Conservation (phyloP, 345 rosid genomes). For the Salix udensis region DNA sequence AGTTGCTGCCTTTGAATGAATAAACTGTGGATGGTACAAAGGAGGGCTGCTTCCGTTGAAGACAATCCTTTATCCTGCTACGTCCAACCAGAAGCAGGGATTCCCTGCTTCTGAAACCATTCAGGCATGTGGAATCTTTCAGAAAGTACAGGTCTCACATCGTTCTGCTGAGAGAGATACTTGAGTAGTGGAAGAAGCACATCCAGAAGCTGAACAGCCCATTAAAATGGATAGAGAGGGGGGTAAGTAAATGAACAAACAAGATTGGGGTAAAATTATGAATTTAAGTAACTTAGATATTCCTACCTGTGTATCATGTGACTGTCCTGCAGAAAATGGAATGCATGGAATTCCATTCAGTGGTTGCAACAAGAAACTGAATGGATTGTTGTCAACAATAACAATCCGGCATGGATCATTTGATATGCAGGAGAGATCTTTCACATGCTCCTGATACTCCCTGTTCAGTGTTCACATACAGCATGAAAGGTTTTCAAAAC, state of each 20-base stretch:
- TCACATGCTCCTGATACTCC: conserved; percentile 83
- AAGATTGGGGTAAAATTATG: neutral
- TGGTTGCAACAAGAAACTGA: conserved; percentile 96
- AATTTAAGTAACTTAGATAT: neutral
- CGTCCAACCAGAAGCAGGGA: conserved; percentile 60
- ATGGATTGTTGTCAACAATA: conserved; percentile 96
- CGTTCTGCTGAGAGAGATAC: conserved; percentile 75
- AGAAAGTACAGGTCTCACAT: conserved; percentile 66
- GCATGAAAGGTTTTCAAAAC: neutral
- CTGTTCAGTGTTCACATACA: conserved; percentile 45
- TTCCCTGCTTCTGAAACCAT: conserved; percentile 95
- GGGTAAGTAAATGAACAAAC: conserved; percentile 7
- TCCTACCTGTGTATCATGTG: conserved; percentile 72
- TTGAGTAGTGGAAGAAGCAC: conserved; percentile 90
- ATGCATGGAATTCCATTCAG: conserved; percentile 92
- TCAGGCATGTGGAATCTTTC: conserved; percentile 88
- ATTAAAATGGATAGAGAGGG: neutral
- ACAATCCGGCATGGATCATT: conserved; percentile 76
- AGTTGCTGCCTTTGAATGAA: conserved; percentile 18
- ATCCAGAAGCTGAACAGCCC: conserved; percentile 66
- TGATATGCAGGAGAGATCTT: conserved; percentile 80
- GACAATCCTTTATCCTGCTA: conserved; percentile 6
- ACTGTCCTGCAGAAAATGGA: conserved; percentile 83
- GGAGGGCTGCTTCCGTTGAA: conserved; percentile 7
- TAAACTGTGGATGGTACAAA: conserved; percentile 13